phyloP scores from a whole-genome alignment of 2,329 filamentous ascomycete species.

The Colletotrichum filicis region DNA sequence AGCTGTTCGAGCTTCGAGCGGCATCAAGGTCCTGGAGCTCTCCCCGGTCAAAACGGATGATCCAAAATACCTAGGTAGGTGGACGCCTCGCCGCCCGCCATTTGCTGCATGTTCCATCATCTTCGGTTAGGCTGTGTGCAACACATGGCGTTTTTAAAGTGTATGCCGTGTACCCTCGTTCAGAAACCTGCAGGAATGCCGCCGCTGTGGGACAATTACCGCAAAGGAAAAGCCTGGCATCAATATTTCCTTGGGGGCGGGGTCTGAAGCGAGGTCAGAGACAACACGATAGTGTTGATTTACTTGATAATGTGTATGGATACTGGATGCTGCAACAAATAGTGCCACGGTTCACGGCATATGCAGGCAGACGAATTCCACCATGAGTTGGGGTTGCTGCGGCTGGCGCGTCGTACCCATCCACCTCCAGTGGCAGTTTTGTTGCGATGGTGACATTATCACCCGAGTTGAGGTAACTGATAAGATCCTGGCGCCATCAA shows the following conservation, averaged over 20 bases:
- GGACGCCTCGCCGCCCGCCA: slow-evolving; percentile 9
- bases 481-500: background rate
- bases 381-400: slow-evolving; percentile 9
- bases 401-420: slow-evolving; percentile 26
- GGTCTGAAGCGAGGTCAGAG: background rate
- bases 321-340: background rate
- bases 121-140: slow-evolving; percentile 16
- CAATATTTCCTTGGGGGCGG: slow-evolving; percentile 9
- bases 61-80: background rate
- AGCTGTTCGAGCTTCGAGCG: background rate
- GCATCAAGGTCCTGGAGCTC: background rate
- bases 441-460: background rate
- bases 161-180: background rate
- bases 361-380: slow-evolving; percentile 17
- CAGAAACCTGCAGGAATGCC: background rate
- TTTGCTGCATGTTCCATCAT: slow-evolving; percentile 15
- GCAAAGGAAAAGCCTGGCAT: slow-evolving; percentile 23
- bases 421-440: background rate
- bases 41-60: background rate
- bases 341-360: background rate
- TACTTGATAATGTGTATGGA: background rate
- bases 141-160: slow-evolving; percentile 14
- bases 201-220: background rate
- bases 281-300: background rate
- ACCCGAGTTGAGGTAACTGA: background rate